A percentile compares a stretch with the other conserved stretches of the same genome.
Evolutionary conservation across 1,139 yeast genomes (phyloP).

Genomic region (Sugiyamaella castrensis): DNA sequence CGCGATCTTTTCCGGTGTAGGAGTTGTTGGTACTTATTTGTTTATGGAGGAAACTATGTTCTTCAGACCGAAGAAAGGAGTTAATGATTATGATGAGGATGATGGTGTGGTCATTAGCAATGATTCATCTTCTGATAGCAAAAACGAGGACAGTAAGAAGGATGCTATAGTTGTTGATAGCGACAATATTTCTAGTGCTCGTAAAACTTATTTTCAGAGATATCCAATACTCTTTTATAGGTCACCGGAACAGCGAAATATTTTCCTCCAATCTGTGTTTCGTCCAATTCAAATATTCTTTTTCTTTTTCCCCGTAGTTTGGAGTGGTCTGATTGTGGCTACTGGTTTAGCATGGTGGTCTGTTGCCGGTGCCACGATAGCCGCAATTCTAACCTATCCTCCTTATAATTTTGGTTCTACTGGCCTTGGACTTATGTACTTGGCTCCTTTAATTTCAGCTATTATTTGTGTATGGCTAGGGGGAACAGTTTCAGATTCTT

Average conservation of each 20-base stretch:
- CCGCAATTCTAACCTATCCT: slow-evolving; percentile 45
- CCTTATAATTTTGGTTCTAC: slow-evolving; percentile 66
- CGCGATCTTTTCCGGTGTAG: slow-evolving; percentile 60
- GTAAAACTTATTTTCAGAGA: slow-evolving; percentile 32
- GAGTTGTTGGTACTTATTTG: slow-evolving; percentile 52
- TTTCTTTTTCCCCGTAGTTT: slow-evolving; percentile 55
- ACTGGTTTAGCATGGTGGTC: slow-evolving; percentile 56
- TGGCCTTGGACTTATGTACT: slow-evolving; percentile 73
- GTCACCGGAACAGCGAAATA: slow-evolving; percentile 16
- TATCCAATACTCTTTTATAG: slow-evolving; percentile 36
- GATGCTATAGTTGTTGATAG: no score
- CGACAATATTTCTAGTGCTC: not conserved
- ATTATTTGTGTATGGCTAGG: slow-evolving; percentile 62
- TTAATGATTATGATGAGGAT: slow-evolving; percentile 1
- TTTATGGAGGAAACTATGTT: slow-evolving; percentile 72
- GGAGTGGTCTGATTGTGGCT: slow-evolving; percentile 62
- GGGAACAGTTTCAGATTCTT: slow-evolving; percentile 61
- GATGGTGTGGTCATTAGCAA: not conserved
- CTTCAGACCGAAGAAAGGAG: slow-evolving; percentile 43
- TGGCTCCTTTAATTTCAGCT: slow-evolving; percentile 55
- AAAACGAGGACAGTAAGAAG: no score
- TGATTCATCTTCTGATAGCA: not conserved
- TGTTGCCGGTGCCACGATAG: slow-evolving; percentile 55
- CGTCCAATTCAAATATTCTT: slow-evolving; percentile 24
- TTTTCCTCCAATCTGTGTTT: slow-evolving; percentile 19